Percentiles rank a stretch among this genome's conserved stretches.
phyloP scores from a whole-genome alignment of 163 green algal species.

The Scenedesmus sp. region DNA sequence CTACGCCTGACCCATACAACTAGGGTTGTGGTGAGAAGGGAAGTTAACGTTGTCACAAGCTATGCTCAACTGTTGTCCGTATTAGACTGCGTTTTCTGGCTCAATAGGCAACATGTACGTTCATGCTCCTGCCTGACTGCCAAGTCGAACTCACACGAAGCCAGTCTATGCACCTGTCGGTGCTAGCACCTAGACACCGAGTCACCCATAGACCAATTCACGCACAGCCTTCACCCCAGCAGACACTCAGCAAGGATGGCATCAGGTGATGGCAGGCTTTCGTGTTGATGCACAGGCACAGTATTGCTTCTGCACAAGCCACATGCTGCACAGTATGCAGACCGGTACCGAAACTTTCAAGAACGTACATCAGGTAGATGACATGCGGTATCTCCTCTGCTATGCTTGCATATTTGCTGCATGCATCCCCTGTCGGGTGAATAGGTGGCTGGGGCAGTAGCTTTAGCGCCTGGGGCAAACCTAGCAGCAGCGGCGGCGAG shows the following conservation, averaged over 20 bases:
- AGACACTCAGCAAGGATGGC: neutral
- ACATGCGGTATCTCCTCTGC: neutral
- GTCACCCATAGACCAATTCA: neutral
- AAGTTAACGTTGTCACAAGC: neutral
- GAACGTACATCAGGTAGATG: no score
- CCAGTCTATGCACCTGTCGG: neutral
- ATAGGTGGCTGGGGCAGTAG: slow-evolving; percentile 20
- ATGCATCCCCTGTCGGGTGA: neutral
- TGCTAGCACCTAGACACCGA: neutral
- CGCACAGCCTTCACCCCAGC: neutral
- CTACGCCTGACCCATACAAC: neutral
- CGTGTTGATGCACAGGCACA: neutral
- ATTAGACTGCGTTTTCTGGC: no score
- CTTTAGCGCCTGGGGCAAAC: neutral
- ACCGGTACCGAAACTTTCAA: no score
- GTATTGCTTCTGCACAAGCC: neutral
- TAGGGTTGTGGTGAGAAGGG: neutral
- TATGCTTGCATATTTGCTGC: neutral
- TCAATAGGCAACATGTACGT: no score
- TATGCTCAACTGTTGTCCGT: neutral
- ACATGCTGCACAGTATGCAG: neutral
- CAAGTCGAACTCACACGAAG: neutral
- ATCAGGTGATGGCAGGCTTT: neutral
- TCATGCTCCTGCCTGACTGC: neutral
- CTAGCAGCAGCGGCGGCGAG: slow-evolving; percentile 22